Evolutionary conservation across 169 alveolate species (phyloP).

Genomic region (Plasmodium gallinaceum): DNA sequence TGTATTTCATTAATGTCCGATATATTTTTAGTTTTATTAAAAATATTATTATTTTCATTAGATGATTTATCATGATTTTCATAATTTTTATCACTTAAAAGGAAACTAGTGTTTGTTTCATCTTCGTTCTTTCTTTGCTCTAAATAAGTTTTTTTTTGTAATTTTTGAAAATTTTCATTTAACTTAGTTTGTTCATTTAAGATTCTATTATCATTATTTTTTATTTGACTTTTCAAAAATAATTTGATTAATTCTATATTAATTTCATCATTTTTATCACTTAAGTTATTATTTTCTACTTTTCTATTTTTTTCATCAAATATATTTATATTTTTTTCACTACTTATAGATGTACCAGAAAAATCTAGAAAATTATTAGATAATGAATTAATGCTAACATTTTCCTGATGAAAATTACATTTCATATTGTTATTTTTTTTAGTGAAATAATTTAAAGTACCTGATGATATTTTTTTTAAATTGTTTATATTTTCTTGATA

Average conservation of each 20-base stretch:
- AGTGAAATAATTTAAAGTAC: neutral
- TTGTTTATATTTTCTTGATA: conserved; percentile 13
- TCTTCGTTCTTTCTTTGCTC: neutral
- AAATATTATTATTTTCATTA: neutral
- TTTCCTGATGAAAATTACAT: conserved; percentile 4
- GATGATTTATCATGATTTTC: neutral
- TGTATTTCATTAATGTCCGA: neutral
- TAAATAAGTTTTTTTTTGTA: neutral
- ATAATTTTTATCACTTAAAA: conserved; percentile 7
- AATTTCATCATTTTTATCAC: neutral
- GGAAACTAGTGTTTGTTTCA: neutral
- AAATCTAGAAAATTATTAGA: conserved; percentile 7
- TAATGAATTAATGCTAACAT: neutral
- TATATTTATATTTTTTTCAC: neutral
- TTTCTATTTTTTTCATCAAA: conserved; percentile 3
- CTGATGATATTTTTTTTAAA: conserved; percentile 6
- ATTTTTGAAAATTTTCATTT: conserved; percentile 1
- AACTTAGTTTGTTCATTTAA: neutral
- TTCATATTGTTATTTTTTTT: conserved; percentile 15
- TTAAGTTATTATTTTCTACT: neutral
- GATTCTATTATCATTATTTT: neutral
- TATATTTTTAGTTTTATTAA: conserved; percentile 7
- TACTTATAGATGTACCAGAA: conserved; percentile 4
- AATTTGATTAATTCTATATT: conserved; percentile 41
- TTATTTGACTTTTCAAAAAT: conserved; percentile 5